Conservation (phyloP, 768 basidiomycete species). For the Podaxis sp. region DNA sequence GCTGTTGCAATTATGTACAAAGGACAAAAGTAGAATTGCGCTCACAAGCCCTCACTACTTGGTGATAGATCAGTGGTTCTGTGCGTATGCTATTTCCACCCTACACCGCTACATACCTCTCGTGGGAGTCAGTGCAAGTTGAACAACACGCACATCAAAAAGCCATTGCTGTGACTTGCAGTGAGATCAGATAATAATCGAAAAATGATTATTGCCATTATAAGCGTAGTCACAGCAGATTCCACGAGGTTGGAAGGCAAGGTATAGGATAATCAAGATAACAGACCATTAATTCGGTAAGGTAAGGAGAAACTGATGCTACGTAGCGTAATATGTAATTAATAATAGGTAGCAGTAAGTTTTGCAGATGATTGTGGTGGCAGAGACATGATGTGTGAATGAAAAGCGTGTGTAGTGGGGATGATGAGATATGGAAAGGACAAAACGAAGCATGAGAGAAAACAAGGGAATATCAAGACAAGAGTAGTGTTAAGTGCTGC, state of each 20-base stretch:
- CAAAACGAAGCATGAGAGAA: background rate
- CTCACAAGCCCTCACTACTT: background rate
- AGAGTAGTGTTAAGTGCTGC: background rate
- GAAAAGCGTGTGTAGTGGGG: background rate
- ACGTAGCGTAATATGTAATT: background rate
- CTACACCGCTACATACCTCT: background rate
- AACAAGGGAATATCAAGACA: background rate
- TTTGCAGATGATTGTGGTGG: background rate
- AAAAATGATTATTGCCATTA: background rate
- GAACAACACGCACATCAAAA: background rate
- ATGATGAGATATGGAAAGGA: background rate
- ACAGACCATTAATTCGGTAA: background rate
- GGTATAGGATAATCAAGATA: slow-evolving; percentile 1
- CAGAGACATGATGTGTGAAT: background rate
- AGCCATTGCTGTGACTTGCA: background rate
- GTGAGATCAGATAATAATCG: background rate
- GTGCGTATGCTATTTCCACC: background rate
- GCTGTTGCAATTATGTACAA: background rate
- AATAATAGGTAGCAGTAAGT: background rate
- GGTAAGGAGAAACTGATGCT: background rate
- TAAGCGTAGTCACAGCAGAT: background rate
- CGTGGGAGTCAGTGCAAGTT: background rate
- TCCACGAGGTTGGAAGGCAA: background rate
- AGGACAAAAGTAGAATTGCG: background rate
- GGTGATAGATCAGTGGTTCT: background rate